These are phyloP conservation scores for Eruca vesicaria DNA, from an alignment of 441 rosid genomes.

Conservation along the genomic window DNA sequence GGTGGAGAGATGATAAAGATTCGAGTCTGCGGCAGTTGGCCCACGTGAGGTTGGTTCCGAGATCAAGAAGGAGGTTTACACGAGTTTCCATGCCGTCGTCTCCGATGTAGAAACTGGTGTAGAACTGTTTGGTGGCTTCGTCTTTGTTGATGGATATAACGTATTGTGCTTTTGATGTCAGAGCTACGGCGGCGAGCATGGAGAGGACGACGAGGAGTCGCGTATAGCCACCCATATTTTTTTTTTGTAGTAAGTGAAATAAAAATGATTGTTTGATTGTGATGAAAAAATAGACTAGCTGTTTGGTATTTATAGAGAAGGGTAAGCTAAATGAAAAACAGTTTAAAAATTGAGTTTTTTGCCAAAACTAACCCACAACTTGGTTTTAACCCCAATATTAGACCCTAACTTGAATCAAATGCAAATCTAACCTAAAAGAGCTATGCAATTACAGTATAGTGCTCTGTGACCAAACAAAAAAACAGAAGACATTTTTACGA, in stretches of 20 bases:
- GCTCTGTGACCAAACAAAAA: no score
- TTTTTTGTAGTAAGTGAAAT: background rate
- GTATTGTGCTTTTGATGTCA: background rate
- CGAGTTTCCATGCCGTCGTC: background rate
- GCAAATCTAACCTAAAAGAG: no score
- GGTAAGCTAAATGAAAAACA: background rate
- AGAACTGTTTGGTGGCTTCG: constrained; percentile 20
- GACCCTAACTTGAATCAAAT: no score
- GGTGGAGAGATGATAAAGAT: constrained; percentile 17
- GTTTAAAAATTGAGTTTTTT: no score
- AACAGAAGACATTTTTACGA: no score
- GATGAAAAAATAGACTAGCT: background rate
- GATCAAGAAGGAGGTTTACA: background rate
- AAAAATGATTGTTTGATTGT: background rate
- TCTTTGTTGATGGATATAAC: constrained; percentile 25
- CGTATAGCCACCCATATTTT: constrained; percentile 1
- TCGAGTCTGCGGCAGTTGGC: constrained; percentile 21
- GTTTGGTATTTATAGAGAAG: background rate
- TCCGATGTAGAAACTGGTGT: constrained; percentile 16
- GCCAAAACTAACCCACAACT: no score
- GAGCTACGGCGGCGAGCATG: background rate
- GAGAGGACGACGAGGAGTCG: background rate
- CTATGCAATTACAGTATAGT: no score
- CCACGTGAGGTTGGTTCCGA: constrained; percentile 29
- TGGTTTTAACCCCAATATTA: no score